phyloP scores from a whole-genome alignment of 176 grass and related monocot species.

The Typha latifolia region DNA sequence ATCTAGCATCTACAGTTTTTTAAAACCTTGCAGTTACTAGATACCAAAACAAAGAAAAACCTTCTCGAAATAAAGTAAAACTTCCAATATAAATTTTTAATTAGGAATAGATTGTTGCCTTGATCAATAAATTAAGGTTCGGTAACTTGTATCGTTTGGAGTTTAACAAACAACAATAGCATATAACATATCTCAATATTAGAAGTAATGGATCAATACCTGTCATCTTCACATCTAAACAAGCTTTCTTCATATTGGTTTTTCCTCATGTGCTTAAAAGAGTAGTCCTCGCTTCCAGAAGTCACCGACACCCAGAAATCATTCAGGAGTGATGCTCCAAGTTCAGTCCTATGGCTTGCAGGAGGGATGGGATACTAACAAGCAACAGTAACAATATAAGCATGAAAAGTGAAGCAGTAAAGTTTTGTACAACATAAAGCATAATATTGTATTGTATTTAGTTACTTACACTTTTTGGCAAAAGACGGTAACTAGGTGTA shows the following conservation, averaged over 20 bases:
- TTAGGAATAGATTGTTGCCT: no score
- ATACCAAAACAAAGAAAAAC: no score
- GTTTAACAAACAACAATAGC: no score
- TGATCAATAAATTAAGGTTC: no score
- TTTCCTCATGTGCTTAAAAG: slow-evolving; percentile 88
- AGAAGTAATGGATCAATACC: slow-evolving; percentile 18
- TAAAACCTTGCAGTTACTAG: no score
- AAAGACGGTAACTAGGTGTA: slow-evolving; percentile 69
- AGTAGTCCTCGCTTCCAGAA: slow-evolving; percentile 83
- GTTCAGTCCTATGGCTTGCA: slow-evolving; percentile 55
- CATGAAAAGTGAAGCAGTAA: slow-evolving; percentile 2
- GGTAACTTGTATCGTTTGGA: no score
- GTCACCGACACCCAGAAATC: slow-evolving; percentile 76
- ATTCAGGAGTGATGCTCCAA: slow-evolving; percentile 50
- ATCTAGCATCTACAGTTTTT: no score
- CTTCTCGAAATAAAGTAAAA: no score
- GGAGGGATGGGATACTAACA: slow-evolving; percentile 51
- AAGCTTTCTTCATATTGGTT: slow-evolving; percentile 87
- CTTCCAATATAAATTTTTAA: no score
- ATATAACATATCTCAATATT: no score
- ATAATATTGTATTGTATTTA: not conserved
- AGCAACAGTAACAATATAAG: slow-evolving; percentile 8
- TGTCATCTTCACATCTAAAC: slow-evolving; percentile 88
- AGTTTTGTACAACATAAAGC: not conserved
- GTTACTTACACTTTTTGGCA: slow-evolving; percentile 60